A percentile compares a stretch with the other conserved stretches of the same genome.
Conservation (phyloP, 169 alveolate genomes). For the Plasmodium relictum region DNA sequence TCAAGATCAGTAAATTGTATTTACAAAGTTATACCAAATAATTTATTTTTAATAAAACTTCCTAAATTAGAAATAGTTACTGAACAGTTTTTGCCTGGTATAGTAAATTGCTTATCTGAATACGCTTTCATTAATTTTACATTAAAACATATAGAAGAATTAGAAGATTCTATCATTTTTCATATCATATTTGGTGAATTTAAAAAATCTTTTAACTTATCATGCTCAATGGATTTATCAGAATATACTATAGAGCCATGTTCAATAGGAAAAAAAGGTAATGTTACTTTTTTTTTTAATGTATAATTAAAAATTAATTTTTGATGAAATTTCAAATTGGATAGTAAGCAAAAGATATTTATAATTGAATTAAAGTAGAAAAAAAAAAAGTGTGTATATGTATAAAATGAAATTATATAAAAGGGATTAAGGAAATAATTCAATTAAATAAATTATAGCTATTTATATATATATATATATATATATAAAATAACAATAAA, state of each 20-base stretch:
- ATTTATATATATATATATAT: no score
- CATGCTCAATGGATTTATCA: conserved; percentile 40
- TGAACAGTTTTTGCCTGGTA: conserved; percentile 36
- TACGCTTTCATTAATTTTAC: conserved; percentile 39
- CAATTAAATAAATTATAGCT: no score
- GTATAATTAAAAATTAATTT: no score
- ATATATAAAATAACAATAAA: no score
- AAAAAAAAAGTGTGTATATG: no score
- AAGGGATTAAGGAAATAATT: no score
- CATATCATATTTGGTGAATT: conserved; percentile 36
- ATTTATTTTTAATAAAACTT: conserved; percentile 52
- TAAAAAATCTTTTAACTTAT: conserved; percentile 29
- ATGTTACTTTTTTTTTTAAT: conserved; percentile 29
- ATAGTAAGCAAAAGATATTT: no score
- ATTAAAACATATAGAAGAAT: conserved; percentile 48
- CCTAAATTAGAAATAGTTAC: conserved; percentile 57
- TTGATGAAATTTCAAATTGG: no score
- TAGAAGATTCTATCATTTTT: conserved; percentile 20
- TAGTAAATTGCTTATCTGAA: conserved; percentile 60
- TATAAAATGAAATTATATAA: no score
- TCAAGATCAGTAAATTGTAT: conserved; percentile 60
- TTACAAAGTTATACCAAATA: conserved; percentile 29
- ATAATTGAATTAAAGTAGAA: no score
- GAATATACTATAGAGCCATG: conserved; percentile 52
- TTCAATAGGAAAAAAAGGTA: conserved; percentile 37